Conservation (phyloP, 1,139 yeast genomes). For the Protomyces lactucae-debilis region DNA sequence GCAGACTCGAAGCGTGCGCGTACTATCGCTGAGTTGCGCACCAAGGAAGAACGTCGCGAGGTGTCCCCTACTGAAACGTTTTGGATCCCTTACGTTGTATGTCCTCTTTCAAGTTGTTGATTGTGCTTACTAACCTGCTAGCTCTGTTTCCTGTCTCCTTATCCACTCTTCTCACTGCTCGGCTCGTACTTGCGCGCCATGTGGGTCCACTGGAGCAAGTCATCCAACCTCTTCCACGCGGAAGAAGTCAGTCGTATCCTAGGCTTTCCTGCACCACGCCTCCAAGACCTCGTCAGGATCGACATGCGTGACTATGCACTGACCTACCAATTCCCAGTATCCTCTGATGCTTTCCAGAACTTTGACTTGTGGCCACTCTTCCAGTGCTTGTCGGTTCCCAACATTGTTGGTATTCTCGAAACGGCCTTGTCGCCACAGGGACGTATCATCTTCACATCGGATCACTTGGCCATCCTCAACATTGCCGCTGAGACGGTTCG, state of each 20-base stretch:
- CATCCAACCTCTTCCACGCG: constrained; percentile 16
- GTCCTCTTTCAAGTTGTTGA: neutral
- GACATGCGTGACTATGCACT: constrained; percentile 26
- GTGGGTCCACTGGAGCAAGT: constrained; percentile 24
- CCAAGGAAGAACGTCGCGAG: constrained; percentile 1
- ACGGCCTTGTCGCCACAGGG: constrained; percentile 18
- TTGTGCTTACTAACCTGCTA: neutral
- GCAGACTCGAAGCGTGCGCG: constrained; percentile 16
- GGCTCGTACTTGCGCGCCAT: constrained; percentile 16
- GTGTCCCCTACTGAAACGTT: neutral
- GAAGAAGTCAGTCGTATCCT: constrained; percentile 23
- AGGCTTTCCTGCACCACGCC: constrained; percentile 22
- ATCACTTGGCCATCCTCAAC: constrained; percentile 18
- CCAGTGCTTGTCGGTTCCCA: constrained; percentile 18
- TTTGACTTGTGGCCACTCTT: constrained; percentile 27
- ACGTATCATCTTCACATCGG: constrained; percentile 17
- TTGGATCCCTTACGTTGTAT: constrained; percentile 8
- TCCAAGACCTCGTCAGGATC: constrained; percentile 24
- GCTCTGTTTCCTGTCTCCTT: constrained; percentile 22
- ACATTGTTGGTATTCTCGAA: constrained; percentile 22
- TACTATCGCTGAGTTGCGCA: neutral
- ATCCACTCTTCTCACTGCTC: constrained; percentile 22
- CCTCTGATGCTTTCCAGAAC: constrained; percentile 18
- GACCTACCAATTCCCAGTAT: constrained; percentile 19
- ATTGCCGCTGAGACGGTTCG: constrained; percentile 24